Evolutionary conservation across 2,329 filamentous ascomycete species (phyloP).

Genomic region (Colletotrichum nymphaeae): DNA sequence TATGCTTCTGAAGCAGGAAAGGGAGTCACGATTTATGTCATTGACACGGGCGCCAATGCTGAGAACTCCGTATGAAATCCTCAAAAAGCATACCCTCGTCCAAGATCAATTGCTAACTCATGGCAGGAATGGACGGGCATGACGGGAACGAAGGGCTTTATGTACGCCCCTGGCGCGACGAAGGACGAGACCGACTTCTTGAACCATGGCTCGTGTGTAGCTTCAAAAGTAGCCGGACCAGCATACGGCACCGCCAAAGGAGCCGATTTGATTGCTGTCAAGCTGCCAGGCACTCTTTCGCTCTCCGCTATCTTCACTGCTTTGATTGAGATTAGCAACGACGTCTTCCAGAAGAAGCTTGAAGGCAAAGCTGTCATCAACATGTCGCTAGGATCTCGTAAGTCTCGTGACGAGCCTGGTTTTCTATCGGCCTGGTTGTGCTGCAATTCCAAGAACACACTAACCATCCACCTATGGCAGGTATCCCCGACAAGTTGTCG

Average conservation of each 20-base stretch:
- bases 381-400: neutral
- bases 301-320: neutral
- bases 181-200: neutral
- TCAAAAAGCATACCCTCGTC: neutral
- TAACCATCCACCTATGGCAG: neutral
- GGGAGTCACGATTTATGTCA: conserved; percentile 20
- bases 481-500: neutral
- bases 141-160: neutral
- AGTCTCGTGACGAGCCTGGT: neutral
- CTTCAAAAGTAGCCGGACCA: conserved; percentile 16
- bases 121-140: conserved; percentile 13
- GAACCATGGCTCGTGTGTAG: conserved; percentile 19
- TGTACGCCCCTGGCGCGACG: neutral
- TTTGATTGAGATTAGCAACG: conserved; percentile 1
- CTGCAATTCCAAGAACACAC: neutral
- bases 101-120: neutral
- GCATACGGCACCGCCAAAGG: conserved; percentile 18
- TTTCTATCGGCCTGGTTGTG: neutral
- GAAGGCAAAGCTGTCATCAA: conserved; percentile 14
- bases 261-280: conserved; percentile 11
- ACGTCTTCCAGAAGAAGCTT: neutral
- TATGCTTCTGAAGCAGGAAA: conserved; percentile 11
- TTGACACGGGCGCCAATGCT: conserved; percentile 4
- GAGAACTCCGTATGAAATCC: neutral
- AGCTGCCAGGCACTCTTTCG: neutral